These are phyloP conservation scores for Pythium phragmiticola DNA, from an alignment of 352 stramenopile genomes.

Conservation along the genomic window DNA sequence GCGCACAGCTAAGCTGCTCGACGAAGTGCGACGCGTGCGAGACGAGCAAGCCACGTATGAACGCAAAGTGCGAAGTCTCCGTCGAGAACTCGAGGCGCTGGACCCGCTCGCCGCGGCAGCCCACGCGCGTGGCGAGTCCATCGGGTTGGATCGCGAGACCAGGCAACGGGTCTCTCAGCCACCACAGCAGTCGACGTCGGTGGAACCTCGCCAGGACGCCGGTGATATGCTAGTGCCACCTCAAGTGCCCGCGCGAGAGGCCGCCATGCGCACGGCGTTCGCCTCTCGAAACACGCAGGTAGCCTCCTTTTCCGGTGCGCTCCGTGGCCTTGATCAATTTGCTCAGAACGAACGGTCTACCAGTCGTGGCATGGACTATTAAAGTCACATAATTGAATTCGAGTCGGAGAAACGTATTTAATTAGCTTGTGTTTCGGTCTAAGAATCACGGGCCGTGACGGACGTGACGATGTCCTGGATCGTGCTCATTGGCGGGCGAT, in stretches of 20 bases:
- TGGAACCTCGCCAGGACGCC: background rate
- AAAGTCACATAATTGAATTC: background rate
- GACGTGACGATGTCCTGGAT: conserved; percentile 93
- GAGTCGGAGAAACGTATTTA: background rate
- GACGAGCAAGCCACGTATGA: conserved; percentile 43
- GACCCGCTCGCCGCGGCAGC: conserved; percentile 12
- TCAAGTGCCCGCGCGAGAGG: conserved; percentile 3
- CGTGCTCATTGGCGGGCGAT: conserved; percentile 85
- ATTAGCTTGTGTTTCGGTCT: conserved; percentile 13
- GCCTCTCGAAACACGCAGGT: background rate
- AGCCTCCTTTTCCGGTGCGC: conserved; percentile 1
- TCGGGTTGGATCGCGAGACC: background rate
- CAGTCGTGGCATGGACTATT: background rate
- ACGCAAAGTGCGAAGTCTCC: conserved; percentile 33
- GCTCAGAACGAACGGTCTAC: background rate
- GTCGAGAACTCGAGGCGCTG: conserved; percentile 16
- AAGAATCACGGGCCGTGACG: conserved; percentile 86
- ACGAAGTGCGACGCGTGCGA: conserved; percentile 32
- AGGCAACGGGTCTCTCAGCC: background rate
- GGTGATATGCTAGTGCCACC: conserved; percentile 11
- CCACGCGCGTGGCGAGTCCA: conserved; percentile 7
- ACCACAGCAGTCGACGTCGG: background rate
- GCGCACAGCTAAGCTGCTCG: conserved; percentile 40
- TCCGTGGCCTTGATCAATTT: background rate
- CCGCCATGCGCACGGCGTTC: background rate